Evolutionary conservation across 768 basidiomycete species (phyloP).

Genomic region (Termitomyces sp.): DNA sequence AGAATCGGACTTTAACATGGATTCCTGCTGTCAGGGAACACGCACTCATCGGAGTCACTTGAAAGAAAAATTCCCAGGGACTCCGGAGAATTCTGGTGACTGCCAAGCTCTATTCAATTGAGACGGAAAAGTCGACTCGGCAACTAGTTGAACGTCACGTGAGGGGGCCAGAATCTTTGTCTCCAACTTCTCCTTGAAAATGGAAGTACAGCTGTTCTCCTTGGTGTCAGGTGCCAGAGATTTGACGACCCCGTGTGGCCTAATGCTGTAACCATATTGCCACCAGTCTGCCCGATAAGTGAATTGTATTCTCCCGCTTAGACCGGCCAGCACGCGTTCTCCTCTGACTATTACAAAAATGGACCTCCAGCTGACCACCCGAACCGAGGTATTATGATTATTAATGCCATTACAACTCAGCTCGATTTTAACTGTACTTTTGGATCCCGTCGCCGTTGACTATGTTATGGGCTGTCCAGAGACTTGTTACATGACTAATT

Average conservation of each 20-base stretch:
- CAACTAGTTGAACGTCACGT: not conserved
- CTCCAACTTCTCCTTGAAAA: not conserved
- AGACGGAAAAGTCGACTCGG: not conserved
- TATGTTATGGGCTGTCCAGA: not conserved
- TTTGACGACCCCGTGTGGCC: conserved; percentile 7
- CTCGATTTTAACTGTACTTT: not conserved
- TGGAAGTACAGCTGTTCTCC: not conserved
- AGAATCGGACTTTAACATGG: not conserved
- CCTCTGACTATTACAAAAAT: not conserved
- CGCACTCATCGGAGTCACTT: not conserved
- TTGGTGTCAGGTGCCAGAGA: conserved; percentile 1
- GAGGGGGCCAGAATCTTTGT: not conserved
- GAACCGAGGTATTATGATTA: not conserved
- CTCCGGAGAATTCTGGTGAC: not conserved
- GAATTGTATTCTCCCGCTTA: conserved; percentile 7
- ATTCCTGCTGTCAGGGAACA: not conserved
- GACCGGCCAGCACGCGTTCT: conserved; percentile 4
- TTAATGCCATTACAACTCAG: not conserved
- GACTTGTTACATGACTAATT: not conserved
- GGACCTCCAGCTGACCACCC: not conserved
- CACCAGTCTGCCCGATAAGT: conserved; percentile 6
- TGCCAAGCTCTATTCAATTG: not conserved
- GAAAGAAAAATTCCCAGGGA: not conserved
- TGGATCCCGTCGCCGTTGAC: not conserved
- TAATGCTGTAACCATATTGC: not conserved